Evolutionary conservation across 306 rosid genomes (phyloP), one percentile per base, ranked within the genome.

Genomic region (Trifolium fragiferum): DNA sequence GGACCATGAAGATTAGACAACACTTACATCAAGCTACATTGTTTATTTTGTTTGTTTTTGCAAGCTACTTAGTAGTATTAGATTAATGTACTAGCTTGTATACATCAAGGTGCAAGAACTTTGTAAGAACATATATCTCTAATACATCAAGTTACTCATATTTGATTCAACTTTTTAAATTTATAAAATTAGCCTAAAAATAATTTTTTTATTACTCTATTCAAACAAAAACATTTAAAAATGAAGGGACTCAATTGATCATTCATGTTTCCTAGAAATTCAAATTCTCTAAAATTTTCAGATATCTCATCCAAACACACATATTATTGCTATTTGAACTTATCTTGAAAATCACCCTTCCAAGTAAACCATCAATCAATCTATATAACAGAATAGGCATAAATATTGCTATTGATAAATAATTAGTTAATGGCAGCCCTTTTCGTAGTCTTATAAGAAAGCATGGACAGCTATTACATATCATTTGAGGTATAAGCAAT

Each of bases 1-100:
- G 87, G 87, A 84, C 78, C 80, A 81, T 65, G 87, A 84, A 33
- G 82, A 84, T 70, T 84, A 84, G 54, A 37, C 23, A 43, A 68
- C 63, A 61, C 55, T 58, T 71, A 4, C 81, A 79, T 55, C 47
- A 16, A 60, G 10, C 12, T 3, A 64, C 43, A 38, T 20, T 46
- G 33, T 51, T 50, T 46, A 5, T 60, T 54, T 53, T 27, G 30
- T 33, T 19, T 10, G 0, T 5, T 15, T 44, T 44, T 15, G 1
- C 38, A 54, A 23, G 54, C 49, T 35, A 58, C 47, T 38, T 3
- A 15, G 10, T 43, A 44, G 55, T 21, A 33, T 66, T 79, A 72
- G 70, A 58, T 73, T 64, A 38, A 60, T 49, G 67, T 62, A 74
- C 37, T 58, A 73, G 43, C 38, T 67, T 40, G 18, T 46, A 46